phyloP scores from a whole-genome alignment of 1,139 yeast genomes.

The Hansenula lynferdii region DNA sequence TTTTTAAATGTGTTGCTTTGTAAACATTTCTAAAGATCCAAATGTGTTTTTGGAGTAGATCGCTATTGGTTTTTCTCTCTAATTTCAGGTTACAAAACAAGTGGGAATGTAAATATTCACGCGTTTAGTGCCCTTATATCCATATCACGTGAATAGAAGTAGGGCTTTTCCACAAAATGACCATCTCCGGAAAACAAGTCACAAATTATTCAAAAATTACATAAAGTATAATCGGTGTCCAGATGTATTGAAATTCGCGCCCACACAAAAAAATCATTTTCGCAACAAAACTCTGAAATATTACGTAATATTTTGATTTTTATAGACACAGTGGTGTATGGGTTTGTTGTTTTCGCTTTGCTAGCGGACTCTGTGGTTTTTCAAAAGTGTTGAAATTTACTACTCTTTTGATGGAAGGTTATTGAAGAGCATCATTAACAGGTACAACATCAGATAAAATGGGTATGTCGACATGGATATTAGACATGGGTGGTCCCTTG shows the following conservation, averaged over 20 bases:
- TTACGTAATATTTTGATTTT: too few relatives aligned
- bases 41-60: background rate
- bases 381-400: conserved; percentile 9
- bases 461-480: conserved; percentile 1
- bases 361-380: conserved; percentile 4
- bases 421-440: background rate
- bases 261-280: too few relatives aligned
- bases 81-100: background rate
- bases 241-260: too few relatives aligned
- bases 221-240: too few relatives aligned
- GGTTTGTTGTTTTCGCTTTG: conserved; percentile 1
- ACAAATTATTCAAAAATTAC: too few relatives aligned
- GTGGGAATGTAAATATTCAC: conserved; percentile 1
- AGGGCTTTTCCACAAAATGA: background rate
- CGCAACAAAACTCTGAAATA: too few relatives aligned
- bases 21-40: too few relatives aligned
- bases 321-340: conserved; percentile 5
- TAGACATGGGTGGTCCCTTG: background rate
- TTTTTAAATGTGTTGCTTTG: too few relatives aligned
- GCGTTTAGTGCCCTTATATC: too few relatives aligned
- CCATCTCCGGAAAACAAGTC: too few relatives aligned
- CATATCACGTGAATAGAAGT: background rate
- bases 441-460: conserved; percentile 3
- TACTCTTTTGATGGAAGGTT: background rate
- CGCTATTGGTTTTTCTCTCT: background rate